A percentile compares a stretch with the other conserved stretches of the same genome.
phyloP scores from a whole-genome alignment of 495 filamentous ascomycete species.

The Penicillium manginii region DNA sequence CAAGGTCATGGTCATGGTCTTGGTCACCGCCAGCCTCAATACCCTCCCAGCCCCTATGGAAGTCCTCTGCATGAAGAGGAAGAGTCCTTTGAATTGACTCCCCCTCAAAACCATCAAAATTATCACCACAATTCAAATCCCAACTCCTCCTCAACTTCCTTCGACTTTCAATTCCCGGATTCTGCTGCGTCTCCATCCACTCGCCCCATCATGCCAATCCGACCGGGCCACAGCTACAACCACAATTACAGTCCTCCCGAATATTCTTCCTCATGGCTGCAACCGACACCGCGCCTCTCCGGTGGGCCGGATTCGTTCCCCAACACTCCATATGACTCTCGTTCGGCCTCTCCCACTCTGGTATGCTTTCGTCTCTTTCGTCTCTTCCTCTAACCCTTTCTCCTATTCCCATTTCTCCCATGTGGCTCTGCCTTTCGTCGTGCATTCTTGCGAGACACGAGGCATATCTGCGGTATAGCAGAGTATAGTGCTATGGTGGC shows the following conservation, averaged over 20 bases:
- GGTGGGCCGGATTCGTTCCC: conserved; percentile 23
- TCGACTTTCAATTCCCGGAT: conserved; percentile 24
- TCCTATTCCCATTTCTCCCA: background rate
- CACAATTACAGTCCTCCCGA: conserved; percentile 21
- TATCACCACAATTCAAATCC: conserved; percentile 10
- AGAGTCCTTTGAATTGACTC: conserved; percentile 34
- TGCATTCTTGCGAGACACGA: background rate
- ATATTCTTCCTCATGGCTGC: conserved; percentile 25
- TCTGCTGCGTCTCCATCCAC: conserved; percentile 7
- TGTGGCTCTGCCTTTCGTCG: background rate
- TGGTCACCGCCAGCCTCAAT: background rate
- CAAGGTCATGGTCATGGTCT: too few species aligned
- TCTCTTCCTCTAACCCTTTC: background rate
- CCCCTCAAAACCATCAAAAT: conserved; percentile 10
- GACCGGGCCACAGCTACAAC: conserved; percentile 25
- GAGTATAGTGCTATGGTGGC: too few species aligned
- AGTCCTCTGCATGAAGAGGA: conserved; percentile 25
- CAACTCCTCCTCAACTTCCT: conserved; percentile 20
- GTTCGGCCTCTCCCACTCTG: conserved; percentile 36
- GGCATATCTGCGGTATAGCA: too few species aligned
- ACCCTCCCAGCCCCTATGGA: conserved; percentile 12
- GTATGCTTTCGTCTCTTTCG: conserved; percentile 16
- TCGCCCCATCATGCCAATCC: conserved; percentile 26
- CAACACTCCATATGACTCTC: conserved; percentile 30
- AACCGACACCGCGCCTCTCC: conserved; percentile 24